Conservation (phyloP, 805 yeast genomes). For the Jamesozyma spencerorum region DNA sequence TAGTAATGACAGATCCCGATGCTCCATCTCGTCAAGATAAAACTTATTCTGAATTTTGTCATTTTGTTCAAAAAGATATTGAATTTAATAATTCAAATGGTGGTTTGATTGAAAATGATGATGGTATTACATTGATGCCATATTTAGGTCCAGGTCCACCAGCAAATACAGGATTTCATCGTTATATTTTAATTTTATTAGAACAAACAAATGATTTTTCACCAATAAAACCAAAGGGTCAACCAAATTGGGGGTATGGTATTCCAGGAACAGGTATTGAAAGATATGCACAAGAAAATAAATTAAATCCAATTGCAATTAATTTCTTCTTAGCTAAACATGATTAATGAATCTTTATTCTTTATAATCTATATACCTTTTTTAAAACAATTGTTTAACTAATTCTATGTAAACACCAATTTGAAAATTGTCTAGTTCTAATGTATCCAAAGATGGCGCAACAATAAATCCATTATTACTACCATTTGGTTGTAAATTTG, state of each 20-base stretch:
- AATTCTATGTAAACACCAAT: constrained; percentile 31
- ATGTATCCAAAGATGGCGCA: constrained; percentile 25
- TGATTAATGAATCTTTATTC: too few relatives aligned
- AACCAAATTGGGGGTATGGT: constrained; percentile 70
- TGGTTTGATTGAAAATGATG: constrained; percentile 4
- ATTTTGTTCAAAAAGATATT: constrained; percentile 51
- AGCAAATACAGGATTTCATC: constrained; percentile 68
- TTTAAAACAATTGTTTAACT: constrained; percentile 20
- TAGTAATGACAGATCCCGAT: constrained; percentile 84
- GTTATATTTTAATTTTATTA: constrained; percentile 70
- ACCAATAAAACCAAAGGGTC: constrained; percentile 16
- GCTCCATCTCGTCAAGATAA: constrained; percentile 73
- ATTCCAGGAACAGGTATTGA: constrained; percentile 44
- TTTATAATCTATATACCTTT: too few relatives aligned
- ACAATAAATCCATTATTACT: constrained; percentile 7
- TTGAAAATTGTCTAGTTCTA: constrained; percentile 30
- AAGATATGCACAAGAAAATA: constrained; percentile 60
- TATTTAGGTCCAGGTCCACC: constrained; percentile 84
- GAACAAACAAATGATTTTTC: constrained; percentile 37
- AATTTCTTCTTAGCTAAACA: constrained; percentile 65
- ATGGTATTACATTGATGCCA: constrained; percentile 37
- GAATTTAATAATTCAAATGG: constrained; percentile 27
- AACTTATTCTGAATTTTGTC: constrained; percentile 75
- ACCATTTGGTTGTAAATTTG: constrained; percentile 8
- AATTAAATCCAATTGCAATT: constrained; percentile 58